Conservation (phyloP, 208 protist genomes). For the Trypanosomatidae sp. region DNA sequence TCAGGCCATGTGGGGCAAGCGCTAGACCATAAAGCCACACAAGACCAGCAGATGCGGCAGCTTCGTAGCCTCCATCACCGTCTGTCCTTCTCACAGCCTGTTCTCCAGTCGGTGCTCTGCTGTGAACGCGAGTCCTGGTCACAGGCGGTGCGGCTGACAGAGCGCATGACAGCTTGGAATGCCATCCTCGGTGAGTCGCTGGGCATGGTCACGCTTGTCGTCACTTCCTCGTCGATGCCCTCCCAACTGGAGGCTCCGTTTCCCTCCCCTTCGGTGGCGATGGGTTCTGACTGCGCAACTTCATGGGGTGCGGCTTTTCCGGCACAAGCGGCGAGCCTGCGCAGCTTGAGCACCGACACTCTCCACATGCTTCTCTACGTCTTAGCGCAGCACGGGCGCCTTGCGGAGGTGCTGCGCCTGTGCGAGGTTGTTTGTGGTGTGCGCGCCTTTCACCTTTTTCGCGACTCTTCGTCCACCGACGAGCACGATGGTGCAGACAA, state of each 20-base stretch:
- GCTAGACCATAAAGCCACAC: neutral
- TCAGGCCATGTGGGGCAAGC: neutral
- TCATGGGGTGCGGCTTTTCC: neutral
- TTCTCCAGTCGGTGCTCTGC: slow-evolving; percentile 12
- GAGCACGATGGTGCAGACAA: neutral
- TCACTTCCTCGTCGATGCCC: neutral
- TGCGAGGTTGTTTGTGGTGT: neutral
- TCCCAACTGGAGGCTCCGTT: neutral
- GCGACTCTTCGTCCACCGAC: neutral
- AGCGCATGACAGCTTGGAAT: slow-evolving; percentile 21
- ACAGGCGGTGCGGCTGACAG: slow-evolving; percentile 13
- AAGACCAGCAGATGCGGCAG: neutral
- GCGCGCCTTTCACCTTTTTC: neutral
- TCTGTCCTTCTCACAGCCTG: slow-evolving; percentile 6
- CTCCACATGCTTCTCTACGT: slow-evolving; percentile 48
- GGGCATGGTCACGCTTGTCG: neutral
- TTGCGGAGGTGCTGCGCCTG: slow-evolving; percentile 13
- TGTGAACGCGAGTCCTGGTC: slow-evolving; percentile 28
- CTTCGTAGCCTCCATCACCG: neutral
- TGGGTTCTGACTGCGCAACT: neutral
- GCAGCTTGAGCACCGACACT: slow-evolving; percentile 4
- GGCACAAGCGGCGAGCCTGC: neutral
- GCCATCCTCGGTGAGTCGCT: slow-evolving; percentile 1
- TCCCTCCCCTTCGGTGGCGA: neutral
- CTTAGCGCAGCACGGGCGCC: slow-evolving; percentile 64